phyloP scores from a whole-genome alignment of 495 filamentous ascomycete genomes.

The Halenospora varia region DNA sequence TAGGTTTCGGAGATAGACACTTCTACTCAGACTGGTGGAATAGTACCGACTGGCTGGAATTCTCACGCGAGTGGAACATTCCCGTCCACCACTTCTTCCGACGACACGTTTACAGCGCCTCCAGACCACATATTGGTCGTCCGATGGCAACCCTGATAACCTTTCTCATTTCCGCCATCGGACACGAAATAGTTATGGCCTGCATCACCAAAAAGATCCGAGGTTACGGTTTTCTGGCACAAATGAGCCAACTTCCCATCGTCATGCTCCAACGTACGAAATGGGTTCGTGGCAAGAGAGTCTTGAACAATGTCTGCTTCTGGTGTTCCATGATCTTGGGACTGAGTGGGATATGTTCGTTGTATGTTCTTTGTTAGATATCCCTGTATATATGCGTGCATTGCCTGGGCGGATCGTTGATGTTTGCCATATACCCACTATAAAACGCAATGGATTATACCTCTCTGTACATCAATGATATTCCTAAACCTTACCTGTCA shows the following conservation, averaged over 20 bases:
- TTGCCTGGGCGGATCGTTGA: too few relatives aligned
- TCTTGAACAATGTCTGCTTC: conserved; percentile 89
- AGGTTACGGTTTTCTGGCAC: conserved; percentile 87
- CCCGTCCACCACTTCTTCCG: conserved; percentile 98
- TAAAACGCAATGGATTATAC: too few relatives aligned
- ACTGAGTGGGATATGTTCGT: conserved; percentile 61
- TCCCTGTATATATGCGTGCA: too few relatives aligned
- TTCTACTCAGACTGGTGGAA: conserved; percentile 99
- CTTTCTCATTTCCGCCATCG: conserved; percentile 82
- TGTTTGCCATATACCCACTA: too few relatives aligned
- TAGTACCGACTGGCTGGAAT: conserved; percentile 86
- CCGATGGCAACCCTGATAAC: conserved; percentile 84
- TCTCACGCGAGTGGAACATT: conserved; percentile 95
- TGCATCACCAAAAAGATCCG: conserved; percentile 97
- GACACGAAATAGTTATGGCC: conserved; percentile 94
- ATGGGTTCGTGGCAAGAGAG: conserved; percentile 66
- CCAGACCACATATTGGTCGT: conserved; percentile 67
- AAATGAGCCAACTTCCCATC: conserved; percentile 96
- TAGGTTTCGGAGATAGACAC: conserved; percentile 78
- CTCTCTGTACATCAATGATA: too few relatives aligned
- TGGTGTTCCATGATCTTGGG: conserved; percentile 96
- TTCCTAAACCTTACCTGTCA: too few relatives aligned
- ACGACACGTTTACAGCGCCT: conserved; percentile 87
- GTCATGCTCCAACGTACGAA: conserved; percentile 81
- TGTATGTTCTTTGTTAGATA: conserved; percentile 15